Evolutionary conservation across 1,284 basidiomycete genomes (phyloP).

Genomic region (Ceratobasidium sp.): DNA sequence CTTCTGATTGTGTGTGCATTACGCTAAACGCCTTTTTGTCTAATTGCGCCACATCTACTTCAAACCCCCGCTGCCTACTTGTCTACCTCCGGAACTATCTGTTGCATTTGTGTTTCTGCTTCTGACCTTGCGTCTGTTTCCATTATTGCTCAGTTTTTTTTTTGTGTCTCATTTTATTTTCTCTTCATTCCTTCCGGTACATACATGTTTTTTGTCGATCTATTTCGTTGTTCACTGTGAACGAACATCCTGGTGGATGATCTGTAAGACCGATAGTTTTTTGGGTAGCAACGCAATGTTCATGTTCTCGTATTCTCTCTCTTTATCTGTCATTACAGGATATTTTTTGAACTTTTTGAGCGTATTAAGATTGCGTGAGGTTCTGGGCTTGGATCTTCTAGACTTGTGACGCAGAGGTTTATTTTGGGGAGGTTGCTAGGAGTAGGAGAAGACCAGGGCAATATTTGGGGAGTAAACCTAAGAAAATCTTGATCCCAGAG

Average conservation of each 20-base stretch:
- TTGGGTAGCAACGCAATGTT: slow-evolving; percentile 36
- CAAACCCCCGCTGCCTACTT: neutral
- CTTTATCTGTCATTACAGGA: no score
- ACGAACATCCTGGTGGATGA: slow-evolving; percentile 32
- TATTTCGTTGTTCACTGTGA: slow-evolving; percentile 35
- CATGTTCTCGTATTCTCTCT: neutral
- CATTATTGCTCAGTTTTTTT: neutral
- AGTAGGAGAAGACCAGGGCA: no score
- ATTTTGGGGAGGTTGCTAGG: no score
- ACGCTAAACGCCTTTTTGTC: slow-evolving; percentile 3
- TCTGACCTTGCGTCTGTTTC: neutral
- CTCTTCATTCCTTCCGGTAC: slow-evolving; percentile 37
- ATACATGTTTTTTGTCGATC: slow-evolving; percentile 27
- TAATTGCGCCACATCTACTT: slow-evolving; percentile 22
- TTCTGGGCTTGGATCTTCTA: no score
- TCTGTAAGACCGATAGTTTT: slow-evolving; percentile 43
- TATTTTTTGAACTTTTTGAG: no score
- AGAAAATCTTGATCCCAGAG: no score
- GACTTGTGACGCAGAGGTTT: no score
- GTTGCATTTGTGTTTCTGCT: slow-evolving; percentile 26
- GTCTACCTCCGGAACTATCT: slow-evolving; percentile 20
- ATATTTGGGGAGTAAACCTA: no score
- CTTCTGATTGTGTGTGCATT: neutral
- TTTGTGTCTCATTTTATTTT: neutral
- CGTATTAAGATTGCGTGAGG: no score